A percentile compares a stretch with the other conserved stretches of the same genome.
Evolutionary conservation across 257 asterid species (phyloP).

Genomic region (Solanum ossicruentum): DNA sequence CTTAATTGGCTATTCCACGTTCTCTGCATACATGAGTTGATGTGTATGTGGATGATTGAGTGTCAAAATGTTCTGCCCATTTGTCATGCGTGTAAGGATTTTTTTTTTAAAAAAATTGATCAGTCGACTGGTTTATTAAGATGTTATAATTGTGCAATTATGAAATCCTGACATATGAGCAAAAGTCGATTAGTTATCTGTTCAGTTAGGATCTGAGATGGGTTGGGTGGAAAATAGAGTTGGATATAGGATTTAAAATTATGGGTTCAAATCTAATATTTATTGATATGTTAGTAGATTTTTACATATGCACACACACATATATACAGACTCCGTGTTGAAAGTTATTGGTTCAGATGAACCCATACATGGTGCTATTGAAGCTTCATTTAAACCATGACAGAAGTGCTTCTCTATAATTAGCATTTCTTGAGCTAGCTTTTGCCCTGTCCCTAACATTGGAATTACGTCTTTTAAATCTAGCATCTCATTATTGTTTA

Average conservation of each 20-base stretch:
- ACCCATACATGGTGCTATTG: neutral
- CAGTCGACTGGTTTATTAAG: neutral
- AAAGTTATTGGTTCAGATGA: no score
- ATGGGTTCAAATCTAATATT: neutral
- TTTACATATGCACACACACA: no score
- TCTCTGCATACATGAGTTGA: neutral
- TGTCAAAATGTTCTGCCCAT: neutral
- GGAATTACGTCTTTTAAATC: neutral
- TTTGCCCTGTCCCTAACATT: neutral
- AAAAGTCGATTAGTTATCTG: neutral
- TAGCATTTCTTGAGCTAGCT: neutral
- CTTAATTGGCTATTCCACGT: neutral
- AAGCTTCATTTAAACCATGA: neutral
- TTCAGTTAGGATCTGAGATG: neutral
- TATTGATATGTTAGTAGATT: no score
- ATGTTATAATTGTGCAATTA: neutral
- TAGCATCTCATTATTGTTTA: neutral
- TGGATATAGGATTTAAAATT: neutral
- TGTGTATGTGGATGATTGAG: neutral
- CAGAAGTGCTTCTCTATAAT: neutral
- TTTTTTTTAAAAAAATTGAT: neutral
- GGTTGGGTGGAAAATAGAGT: neutral
- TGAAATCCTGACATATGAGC: neutral
- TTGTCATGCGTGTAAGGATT: neutral
- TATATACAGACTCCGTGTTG: no score